Percentiles rank a stretch among this genome's conserved stretches.
Evolutionary conservation across 2,329 filamentous ascomycete genomes (phyloP).

Genomic region (Trichoderma koningii): DNA sequence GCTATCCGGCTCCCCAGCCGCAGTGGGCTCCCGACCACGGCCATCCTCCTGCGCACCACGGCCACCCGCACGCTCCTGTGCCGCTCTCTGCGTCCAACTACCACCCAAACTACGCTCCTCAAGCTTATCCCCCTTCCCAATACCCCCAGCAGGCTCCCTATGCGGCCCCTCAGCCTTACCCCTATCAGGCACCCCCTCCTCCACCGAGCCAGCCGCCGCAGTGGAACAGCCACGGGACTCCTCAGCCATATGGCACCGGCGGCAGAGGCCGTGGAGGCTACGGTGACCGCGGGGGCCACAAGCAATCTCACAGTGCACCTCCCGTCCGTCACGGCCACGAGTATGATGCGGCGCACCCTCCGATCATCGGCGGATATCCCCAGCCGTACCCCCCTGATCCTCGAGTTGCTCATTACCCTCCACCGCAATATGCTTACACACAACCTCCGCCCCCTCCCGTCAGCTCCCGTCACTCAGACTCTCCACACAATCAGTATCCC

Average conservation of each 20-base stretch:
- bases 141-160: slow-evolving; percentile 51
- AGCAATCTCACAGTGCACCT: slow-evolving; percentile 35
- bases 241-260: slow-evolving; percentile 38
- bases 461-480: slow-evolving; percentile 39
- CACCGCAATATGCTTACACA: slow-evolving; percentile 42
- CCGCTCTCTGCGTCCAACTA: slow-evolving; percentile 58
- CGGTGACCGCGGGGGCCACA: slow-evolving; percentile 48
- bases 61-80: slow-evolving; percentile 49
- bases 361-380: slow-evolving; percentile 42
- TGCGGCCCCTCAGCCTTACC: slow-evolving; percentile 44
- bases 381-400: slow-evolving; percentile 47
- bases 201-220: slow-evolving; percentile 41
- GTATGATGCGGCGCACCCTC: slow-evolving; percentile 38
- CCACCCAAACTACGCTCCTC: slow-evolving; percentile 61
- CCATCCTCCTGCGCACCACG: slow-evolving; percentile 42
- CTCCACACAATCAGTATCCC: slow-evolving; percentile 41
- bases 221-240: slow-evolving; percentile 40
- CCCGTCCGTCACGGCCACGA: slow-evolving; percentile 42
- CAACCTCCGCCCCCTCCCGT: slow-evolving; percentile 43
- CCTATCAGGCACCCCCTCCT: slow-evolving; percentile 42
- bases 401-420: slow-evolving; percentile 42
- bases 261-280: slow-evolving; percentile 46
- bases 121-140: slow-evolving; percentile 50
- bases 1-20: slow-evolving; percentile 44
- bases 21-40: slow-evolving; percentile 48